Base-by-base conservation (phyloP, 371 early-diverging fungal species). In the Lichtheimia ramosa region DNA sequence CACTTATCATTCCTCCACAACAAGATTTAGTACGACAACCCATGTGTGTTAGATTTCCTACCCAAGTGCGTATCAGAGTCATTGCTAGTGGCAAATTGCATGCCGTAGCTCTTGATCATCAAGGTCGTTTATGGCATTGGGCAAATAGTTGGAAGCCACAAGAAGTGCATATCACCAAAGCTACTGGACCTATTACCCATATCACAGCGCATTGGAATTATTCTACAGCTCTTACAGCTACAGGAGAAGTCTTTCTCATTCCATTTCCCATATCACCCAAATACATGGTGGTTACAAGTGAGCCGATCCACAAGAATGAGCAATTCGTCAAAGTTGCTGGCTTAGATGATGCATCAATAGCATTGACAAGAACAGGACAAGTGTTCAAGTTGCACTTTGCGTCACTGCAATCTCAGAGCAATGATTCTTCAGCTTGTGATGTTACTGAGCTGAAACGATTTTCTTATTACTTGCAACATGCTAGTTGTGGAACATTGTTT, bases 101-200 rank as follows among this genome's bases (percentile, higher is more conserved):
- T 56, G 74, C 65, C 21, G 70, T 77, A 43, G 73, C 70, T 0
- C 48, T 74, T 12, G 73, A 66, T 14, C 59, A 55, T 4, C 66
- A 70, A n/a, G 67, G 65, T 1, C 48, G 53, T 4, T 58, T 70
- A 6, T 74, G 69, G 66, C 72, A 77, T 28, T 77, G 74, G 74
- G 49, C 63, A 0, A 71, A 74, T 43, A 56, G 59, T 25, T 43
- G 62, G 43, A 56, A 63, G 23, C 53, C 70, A 46, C 71, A 67
- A 42, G 48, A 51, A 5, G 57, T 76, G 1, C 48, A 51, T 5
- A 34, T 66, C 3, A 46, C 58, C 13, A 14, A 48, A 18, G 48
- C 51, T 1, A 28, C 56, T 13, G 46, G 41, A 18, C 12, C 21
- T 3, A 57, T 75, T 13, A 60, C 58, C 3, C 77, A 76, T 43